Evolutionary conservation across 257 asterid species (phyloP), one percentile per base, ranked within the genome.

Genomic region (Lycium ferocissimum): DNA sequence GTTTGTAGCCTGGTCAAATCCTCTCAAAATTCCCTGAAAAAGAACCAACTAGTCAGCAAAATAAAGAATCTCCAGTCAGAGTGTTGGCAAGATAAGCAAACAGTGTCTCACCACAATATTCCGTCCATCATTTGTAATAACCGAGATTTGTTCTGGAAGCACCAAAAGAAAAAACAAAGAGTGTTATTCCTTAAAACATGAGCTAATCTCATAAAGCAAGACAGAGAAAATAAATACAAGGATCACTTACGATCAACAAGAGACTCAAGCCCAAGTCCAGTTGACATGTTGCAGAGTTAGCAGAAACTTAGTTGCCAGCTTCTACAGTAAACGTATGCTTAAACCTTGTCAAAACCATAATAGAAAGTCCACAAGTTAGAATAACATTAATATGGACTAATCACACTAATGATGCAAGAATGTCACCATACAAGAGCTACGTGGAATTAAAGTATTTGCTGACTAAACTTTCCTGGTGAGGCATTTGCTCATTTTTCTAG

Each of bases 1-100:
- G 89, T 97, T 95, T 61, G 98, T 97, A 62, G 99, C 99, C 90
- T 97, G 98, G 84, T 97, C 98, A 79, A 92, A 95, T 81, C 99
- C 98, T 91, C 92, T 97, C 85, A 97, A 92, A 83, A 93, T 85
- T 69, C 98, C 99, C 98, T 96, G 93, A 86, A 81, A 88, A 87
- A 88, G 76, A 85, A 79, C 9, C 49, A 10, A 43, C 61, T 13
- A 38, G 43, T 56, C 73, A 57, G 85, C 59, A 7, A 57, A 38
- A 80, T 26, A 56, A 54, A 43, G 43, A 26, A 75, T 4, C 43
- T 12, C 12, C 37, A 43, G 18, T 33, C 56, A 57, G 6, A 43
- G 79, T 56, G 14, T 47, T 26, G 59, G 86, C 17, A 33, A 12
- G 20, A 71, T 37, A 61, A 43, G 45, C 53, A 9, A 66, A 9